These are phyloP conservation scores for Dothideomycetes sp. DNA, from an alignment of 2,329 filamentous ascomycete genomes.

Conservation along the genomic window DNA sequence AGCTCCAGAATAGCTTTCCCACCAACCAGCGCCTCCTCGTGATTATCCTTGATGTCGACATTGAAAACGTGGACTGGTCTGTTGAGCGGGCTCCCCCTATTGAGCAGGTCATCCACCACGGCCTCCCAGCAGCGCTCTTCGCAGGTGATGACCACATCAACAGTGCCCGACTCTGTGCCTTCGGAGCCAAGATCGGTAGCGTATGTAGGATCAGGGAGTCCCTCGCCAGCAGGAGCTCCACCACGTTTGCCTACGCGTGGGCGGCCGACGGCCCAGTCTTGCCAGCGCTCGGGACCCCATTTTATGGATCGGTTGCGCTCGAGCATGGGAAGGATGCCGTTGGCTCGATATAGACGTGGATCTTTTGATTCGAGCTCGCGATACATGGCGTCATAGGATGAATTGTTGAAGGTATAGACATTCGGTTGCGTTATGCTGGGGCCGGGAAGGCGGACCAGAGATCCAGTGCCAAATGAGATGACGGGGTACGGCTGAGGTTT, in stretches of 20 bases:
- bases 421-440: conserved; percentile 89
- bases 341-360: conserved; percentile 73
- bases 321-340: conserved; percentile 92
- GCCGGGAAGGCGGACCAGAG: conserved; percentile 82
- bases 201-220: conserved; percentile 26
- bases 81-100: conserved; percentile 76
- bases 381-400: conserved; percentile 90
- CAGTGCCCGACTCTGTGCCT: conserved; percentile 78
- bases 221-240: conserved; percentile 2
- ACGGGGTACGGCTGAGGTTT: conserved; percentile 61
- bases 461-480: conserved; percentile 94
- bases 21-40: conserved; percentile 86
- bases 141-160: conserved; percentile 92
- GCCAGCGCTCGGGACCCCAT: conserved; percentile 92
- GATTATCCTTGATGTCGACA: conserved; percentile 95
- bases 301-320: conserved; percentile 86
- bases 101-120: conserved; percentile 85
- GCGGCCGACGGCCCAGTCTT: conserved; percentile 87
- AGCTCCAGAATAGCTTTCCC: conserved; percentile 87
- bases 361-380: conserved; percentile 83
- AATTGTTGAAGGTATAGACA: conserved; percentile 96
- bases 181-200: conserved; percentile 62
- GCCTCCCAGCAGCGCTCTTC: conserved; percentile 98
- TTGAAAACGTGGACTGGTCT: conserved; percentile 96
- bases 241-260: conserved; percentile 60